Conservation (phyloP, 176 grass and related monocot genomes). For the Triticum monococcum region DNA sequence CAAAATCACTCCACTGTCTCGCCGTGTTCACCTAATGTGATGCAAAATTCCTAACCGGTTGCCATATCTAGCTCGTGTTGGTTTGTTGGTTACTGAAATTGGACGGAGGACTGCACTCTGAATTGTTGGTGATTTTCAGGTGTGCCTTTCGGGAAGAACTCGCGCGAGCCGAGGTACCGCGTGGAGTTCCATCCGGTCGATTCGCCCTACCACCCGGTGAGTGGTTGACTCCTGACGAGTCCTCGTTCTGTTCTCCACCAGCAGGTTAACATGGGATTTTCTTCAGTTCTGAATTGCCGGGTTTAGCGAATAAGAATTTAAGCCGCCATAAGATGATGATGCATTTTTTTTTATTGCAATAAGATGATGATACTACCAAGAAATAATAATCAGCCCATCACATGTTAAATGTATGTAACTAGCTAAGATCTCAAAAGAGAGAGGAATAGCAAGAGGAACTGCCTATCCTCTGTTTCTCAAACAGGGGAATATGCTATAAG, state of each 20-base stretch:
- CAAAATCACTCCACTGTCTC: neutral
- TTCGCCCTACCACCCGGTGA: slow-evolving; percentile 35
- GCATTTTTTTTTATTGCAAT: too few relatives aligned
- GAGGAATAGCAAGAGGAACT: neutral
- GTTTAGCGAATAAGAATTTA: neutral
- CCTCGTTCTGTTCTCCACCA: neutral
- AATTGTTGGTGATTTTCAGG: slow-evolving; percentile 9
- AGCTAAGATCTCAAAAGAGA: neutral
- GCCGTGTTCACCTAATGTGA: neutral
- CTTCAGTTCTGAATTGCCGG: neutral
- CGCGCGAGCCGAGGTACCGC: slow-evolving; percentile 34
- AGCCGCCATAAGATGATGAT: neutral
- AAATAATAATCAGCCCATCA: too few relatives aligned
- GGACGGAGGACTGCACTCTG: neutral
- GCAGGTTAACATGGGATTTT: neutral
- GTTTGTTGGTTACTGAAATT: neutral
- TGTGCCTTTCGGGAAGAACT: slow-evolving; percentile 40
- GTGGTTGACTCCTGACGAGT: neutral
- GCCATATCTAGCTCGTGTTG: neutral
- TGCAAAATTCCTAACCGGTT: neutral
- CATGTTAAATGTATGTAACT: neutral
- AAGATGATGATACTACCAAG: too few relatives aligned
- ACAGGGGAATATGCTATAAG: neutral
- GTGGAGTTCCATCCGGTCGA: slow-evolving; percentile 38
- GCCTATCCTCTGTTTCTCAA: neutral